Conservation (phyloP, 2,329 filamentous ascomycete genomes). For the Arthrobotrys iridis region DNA sequence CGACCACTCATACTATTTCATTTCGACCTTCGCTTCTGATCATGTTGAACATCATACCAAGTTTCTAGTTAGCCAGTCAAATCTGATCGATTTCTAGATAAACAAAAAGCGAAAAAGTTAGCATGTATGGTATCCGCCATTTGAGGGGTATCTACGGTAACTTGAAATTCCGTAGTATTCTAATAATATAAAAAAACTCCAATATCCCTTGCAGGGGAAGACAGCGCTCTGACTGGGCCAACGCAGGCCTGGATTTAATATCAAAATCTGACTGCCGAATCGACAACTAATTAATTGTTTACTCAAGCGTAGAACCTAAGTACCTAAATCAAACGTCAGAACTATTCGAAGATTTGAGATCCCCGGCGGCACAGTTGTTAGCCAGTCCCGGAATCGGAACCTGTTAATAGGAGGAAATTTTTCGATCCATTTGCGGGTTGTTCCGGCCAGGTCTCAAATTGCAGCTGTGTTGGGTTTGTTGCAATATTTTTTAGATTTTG, state of each 20-base stretch:
- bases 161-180: background rate
- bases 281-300: too few species aligned
- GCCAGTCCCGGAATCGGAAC: too few species aligned
- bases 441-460: too few species aligned
- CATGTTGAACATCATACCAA: constrained; percentile 93
- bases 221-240: too few species aligned
- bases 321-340: too few species aligned
- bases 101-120: background rate
- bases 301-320: too few species aligned
- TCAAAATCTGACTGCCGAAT: background rate
- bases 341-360: too few species aligned
- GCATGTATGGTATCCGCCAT: background rate
- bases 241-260: too few species aligned
- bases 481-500: constrained; percentile 40
- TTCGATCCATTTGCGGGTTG: too few species aligned
- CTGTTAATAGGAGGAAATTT: too few species aligned
- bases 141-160: background rate
- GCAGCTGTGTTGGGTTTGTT: constrained; percentile 23
- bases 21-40: constrained; percentile 87
- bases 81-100: constrained; percentile 35
- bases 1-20: constrained; percentile 98
- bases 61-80: constrained; percentile 66
- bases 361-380: too few species aligned
- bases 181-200: background rate
- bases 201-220: too few species aligned